phyloP scores from a whole-genome alignment of 2,329 filamentous ascomycete species.

The Fusarium brachygibbosum region DNA sequence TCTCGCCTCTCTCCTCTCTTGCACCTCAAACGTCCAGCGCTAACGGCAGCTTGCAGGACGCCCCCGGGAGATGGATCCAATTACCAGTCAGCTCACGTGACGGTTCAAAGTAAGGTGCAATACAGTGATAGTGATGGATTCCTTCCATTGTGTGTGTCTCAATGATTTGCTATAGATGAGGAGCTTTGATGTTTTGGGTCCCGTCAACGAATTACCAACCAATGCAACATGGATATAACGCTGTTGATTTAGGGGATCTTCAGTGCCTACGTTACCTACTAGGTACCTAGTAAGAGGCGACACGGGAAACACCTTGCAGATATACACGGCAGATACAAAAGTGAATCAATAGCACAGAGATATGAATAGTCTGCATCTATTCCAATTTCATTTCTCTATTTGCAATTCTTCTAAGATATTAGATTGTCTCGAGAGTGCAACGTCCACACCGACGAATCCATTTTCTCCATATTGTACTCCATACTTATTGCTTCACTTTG shows the following conservation, averaged over 20 bases:
- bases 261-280: too few relatives aligned
- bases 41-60: constrained; percentile 41
- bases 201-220: constrained; percentile 4
- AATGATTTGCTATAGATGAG: constrained; percentile 28
- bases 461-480: not conserved
- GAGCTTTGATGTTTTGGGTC: constrained; percentile 21
- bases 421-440: not conserved
- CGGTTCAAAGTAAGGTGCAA: not conserved
- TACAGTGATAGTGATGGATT: not conserved
- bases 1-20: constrained; percentile 25
- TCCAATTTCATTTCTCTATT: too few relatives aligned
- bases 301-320: too few relatives aligned
- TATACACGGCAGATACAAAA: too few relatives aligned
- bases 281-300: too few relatives aligned
- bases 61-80: constrained; percentile 21
- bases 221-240: constrained; percentile 27
- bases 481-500: not conserved
- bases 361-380: too few relatives aligned
- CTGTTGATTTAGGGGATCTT: constrained; percentile 17
- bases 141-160: constrained; percentile 32
- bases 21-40: constrained; percentile 24
- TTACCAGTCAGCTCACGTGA: constrained; percentile 38
- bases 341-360: too few relatives aligned
- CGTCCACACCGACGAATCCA: not conserved
- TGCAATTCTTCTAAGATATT: not conserved